Base-by-base conservation (phyloP, 805 yeast species). In the Yarrowia sp. region DNA sequence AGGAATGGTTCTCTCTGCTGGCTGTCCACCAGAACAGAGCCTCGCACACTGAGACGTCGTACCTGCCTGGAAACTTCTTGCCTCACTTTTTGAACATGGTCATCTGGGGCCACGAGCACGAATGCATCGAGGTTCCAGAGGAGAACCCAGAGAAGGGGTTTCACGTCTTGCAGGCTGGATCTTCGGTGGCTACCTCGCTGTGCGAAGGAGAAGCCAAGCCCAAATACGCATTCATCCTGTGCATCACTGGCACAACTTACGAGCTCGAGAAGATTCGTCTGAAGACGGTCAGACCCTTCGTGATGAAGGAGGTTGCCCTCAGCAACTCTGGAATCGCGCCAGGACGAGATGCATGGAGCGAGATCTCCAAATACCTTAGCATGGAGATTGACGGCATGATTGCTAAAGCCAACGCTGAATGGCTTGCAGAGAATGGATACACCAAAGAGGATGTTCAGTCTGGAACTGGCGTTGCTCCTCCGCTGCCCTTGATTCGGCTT, bases 31-130 rank as follows among this genome's bases (percentile, higher is more conserved):
- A 94, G 73, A 94, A 94, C 73, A 97, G 89, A 70, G 81, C 85
- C 2, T 84, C 87, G 5, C 92, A 92, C 68, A 83, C 96, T 1
- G 84, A 84, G 44, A 88, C 96, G 0, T 85, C 90, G 4, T 87
- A 87, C 66, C 76, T 94, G 4, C 98, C 97, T 6, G 98, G 92
- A 66, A 80, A 79, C 60, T 87, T 88, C 67, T 74, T 94, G 22
- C 99, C 98, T 0, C 76, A 80, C 8, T 91, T 92, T 70, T 69
- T 94, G 49, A 91, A 94, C 70, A 77, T 93, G 62, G 85, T 94
- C 0, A 75, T 92, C 1, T 94, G 99, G 99, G 99, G 99, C 16
- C 99, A 94, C 73, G 99, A 94, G 71, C 99, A 94, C 73, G 97
- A 94, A 71, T 90, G 97, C 69, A 79, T 86, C 4, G 89, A 93